Evolutionary conservation across 257 asterid genomes (phyloP).

Genomic region (Nicotiana benthamiana): DNA sequence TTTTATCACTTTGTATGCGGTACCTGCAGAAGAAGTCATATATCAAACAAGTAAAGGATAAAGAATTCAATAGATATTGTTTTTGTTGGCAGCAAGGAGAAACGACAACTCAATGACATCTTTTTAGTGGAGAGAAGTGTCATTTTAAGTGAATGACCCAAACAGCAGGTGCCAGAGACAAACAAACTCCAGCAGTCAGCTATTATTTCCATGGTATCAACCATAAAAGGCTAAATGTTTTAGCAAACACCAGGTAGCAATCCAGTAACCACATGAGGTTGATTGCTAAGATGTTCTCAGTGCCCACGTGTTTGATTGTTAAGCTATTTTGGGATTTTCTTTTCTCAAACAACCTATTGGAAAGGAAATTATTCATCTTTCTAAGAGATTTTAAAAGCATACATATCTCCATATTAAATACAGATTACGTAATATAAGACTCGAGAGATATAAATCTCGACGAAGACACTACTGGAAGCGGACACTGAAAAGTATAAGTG

Average conservation of each 20-base stretch:
- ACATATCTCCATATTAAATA: not conserved
- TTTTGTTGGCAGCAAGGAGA: not conserved
- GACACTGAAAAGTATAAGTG: not conserved
- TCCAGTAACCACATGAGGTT: not conserved
- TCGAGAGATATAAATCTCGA: not conserved
- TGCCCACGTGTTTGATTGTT: not conserved
- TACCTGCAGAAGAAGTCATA: slow-evolving; percentile 46
- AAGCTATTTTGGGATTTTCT: not conserved
- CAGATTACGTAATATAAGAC: not conserved
- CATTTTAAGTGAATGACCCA: not conserved
- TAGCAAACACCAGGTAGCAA: not conserved
- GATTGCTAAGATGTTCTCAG: not conserved
- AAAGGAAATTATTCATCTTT: not conserved
- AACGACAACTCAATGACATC: not conserved
- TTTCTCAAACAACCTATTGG: not conserved
- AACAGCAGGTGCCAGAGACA: not conserved
- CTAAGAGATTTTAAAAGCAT: not conserved
- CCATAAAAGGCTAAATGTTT: not conserved
- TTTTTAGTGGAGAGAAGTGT: not conserved
- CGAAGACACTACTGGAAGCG: not conserved
- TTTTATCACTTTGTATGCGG: slow-evolving; percentile 84
- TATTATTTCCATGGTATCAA: not conserved
- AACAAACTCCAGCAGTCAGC: not conserved
- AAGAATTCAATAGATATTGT: not conserved
- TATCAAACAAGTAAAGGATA: not conserved